These are phyloP conservation scores for Epichloe brachyelytri DNA, from an alignment of 2,329 filamentous ascomycete species.

Conservation along the genomic window DNA sequence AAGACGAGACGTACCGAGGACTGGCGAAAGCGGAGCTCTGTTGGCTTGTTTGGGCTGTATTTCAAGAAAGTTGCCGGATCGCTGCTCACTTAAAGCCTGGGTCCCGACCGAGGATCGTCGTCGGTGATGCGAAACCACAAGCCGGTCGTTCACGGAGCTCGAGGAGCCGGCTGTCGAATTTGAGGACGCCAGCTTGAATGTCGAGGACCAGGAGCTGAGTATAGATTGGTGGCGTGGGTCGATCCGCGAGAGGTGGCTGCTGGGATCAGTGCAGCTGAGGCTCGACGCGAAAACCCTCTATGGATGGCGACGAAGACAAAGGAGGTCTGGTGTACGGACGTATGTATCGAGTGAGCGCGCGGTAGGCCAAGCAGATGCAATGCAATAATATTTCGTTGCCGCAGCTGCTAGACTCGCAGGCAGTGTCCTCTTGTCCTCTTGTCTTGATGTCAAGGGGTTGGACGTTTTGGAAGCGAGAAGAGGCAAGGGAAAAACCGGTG, in stretches of 20 bases:
- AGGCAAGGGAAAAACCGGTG: neutral
- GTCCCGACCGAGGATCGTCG: conserved; percentile 32
- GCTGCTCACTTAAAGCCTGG: conserved; percentile 19
- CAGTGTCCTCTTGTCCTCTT: neutral
- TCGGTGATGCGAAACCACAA: conserved; percentile 34
- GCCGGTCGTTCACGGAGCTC: conserved; percentile 37
- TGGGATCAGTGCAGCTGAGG: neutral
- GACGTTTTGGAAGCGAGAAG: neutral
- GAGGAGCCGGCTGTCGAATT: conserved; percentile 38
- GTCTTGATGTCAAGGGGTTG: neutral
- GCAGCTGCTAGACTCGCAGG: too few relatives aligned
- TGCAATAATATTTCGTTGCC: too few relatives aligned
- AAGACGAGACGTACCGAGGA: conserved; percentile 37
- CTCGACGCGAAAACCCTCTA: neutral
- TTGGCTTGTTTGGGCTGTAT: conserved; percentile 18
- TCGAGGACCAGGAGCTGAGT: conserved; percentile 8
- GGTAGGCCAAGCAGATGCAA: too few relatives aligned
- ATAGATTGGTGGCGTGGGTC: neutral
- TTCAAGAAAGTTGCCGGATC: conserved; percentile 17
- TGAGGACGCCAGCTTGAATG: conserved; percentile 37
- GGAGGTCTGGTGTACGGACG: neutral
- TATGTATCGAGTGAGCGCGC: too few relatives aligned
- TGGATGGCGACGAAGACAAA: neutral
- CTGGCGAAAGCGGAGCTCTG: conserved; percentile 32
- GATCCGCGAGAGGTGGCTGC: neutral